Evolutionary conservation across 129 eudicot species (phyloP).

Genomic region (Arctium lappa): DNA sequence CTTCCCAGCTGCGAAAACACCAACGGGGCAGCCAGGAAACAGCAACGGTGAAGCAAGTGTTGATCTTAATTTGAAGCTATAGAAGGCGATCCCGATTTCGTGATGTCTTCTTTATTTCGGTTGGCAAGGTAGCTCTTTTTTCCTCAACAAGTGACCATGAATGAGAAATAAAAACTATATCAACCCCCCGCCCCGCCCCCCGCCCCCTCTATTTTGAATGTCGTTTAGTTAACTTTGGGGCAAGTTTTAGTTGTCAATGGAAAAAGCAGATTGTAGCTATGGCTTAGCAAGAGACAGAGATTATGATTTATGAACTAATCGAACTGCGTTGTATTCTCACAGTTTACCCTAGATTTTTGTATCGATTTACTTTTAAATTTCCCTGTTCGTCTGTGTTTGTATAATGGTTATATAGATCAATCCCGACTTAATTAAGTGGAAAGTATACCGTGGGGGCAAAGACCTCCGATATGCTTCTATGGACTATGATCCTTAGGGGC

Average conservation of each 20-base stretch:
- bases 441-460: not conserved
- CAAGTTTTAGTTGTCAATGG: not conserved
- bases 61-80: constrained; percentile 72
- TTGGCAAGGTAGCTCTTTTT: constrained; percentile 21
- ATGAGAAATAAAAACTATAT: constrained; percentile 16
- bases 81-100: constrained; percentile 17
- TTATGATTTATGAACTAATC: constrained; percentile 14
- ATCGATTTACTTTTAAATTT: not conserved
- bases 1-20: constrained; percentile 48
- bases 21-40: constrained; percentile 27
- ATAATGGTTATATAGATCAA: not conserved
- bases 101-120: constrained; percentile 12
- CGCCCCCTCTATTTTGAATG: not conserved
- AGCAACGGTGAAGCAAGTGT: constrained; percentile 42
- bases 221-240: constrained; percentile 4
- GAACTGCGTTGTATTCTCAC: constrained; percentile 2
- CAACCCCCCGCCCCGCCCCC: not conserved
- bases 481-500: not conserved
- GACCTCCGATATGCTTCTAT: not conserved
- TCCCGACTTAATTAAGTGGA: not conserved
- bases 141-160: not conserved
- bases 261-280: not conserved
- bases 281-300: not conserved
- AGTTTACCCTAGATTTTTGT: constrained; percentile 2
- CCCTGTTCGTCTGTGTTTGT: not conserved